Conservation (phyloP, 2,329 filamentous ascomycete genomes). For the Metarhizium rileyi region DNA sequence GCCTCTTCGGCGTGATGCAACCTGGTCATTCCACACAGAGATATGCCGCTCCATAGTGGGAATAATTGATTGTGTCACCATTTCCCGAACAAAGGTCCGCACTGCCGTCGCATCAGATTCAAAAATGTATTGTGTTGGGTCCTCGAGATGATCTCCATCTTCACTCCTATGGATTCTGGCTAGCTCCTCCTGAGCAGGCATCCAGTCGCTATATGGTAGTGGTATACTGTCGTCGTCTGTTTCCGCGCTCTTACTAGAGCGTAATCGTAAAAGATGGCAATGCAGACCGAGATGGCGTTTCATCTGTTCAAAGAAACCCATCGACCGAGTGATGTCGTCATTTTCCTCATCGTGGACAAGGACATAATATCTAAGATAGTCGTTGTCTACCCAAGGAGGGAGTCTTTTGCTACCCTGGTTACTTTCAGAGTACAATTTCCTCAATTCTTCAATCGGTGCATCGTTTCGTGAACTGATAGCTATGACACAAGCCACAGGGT, state of each 20-base stretch:
- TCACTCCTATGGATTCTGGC: constrained; percentile 61
- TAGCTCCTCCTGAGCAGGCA: constrained; percentile 78
- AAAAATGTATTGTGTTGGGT: constrained; percentile 70
- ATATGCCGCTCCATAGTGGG: constrained; percentile 93
- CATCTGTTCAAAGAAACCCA: constrained; percentile 93
- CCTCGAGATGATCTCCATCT: constrained; percentile 57
- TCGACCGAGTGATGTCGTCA: constrained; percentile 85
- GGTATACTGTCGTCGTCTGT: constrained; percentile 86
- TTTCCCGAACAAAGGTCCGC: constrained; percentile 81
- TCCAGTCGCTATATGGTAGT: constrained; percentile 78
- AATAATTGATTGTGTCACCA: constrained; percentile 89
- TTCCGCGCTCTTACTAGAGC: constrained; percentile 75
- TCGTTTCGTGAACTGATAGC: constrained; percentile 85
- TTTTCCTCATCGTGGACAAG: constrained; percentile 93
- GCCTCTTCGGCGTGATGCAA: constrained; percentile 80
- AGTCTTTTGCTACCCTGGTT: constrained; percentile 63
- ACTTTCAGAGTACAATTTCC: constrained; percentile 77
- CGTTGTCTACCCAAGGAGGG: constrained; percentile 79
- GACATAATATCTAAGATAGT: constrained; percentile 93
- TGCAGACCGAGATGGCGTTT: constrained; percentile 96
- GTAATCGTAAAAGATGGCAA: constrained; percentile 80
- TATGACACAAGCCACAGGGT: constrained; percentile 90
- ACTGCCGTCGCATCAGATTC: constrained; percentile 87
- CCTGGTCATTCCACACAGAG: constrained; percentile 92
- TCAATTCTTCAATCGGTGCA: constrained; percentile 75